These are phyloP conservation scores for Rhodamnia rubescens DNA, from an alignment of 345 rosid genomes.

Conservation along the genomic window DNA sequence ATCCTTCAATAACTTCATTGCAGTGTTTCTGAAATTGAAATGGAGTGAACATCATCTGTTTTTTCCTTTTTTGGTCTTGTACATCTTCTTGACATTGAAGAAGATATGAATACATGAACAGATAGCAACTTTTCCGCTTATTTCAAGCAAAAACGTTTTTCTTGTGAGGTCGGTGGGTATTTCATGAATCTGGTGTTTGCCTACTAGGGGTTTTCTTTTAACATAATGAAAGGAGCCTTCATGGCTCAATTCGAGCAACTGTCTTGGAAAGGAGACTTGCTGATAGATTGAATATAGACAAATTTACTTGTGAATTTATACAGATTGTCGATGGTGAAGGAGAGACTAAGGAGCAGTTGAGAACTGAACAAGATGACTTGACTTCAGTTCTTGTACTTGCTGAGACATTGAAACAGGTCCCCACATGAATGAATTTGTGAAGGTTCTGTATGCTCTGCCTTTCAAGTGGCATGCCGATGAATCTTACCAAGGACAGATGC, in stretches of 20 bases:
- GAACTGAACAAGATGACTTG: slow-evolving; percentile 57
- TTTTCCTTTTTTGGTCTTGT: background rate
- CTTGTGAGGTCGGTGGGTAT: background rate
- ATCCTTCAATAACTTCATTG: background rate
- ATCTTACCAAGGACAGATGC: slow-evolving; percentile 61
- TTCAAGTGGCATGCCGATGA: slow-evolving; percentile 78
- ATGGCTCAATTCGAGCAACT: slow-evolving; percentile 59
- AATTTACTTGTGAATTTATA: slow-evolving; percentile 39
- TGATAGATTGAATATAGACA: slow-evolving; percentile 34
- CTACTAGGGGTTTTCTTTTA: background rate
- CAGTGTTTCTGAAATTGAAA: background rate
- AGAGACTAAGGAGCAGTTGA: slow-evolving; percentile 55
- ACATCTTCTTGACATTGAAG: background rate
- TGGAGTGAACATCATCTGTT: background rate
- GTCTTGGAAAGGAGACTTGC: slow-evolving; percentile 73
- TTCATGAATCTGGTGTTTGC: background rate
- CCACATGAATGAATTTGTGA: slow-evolving; percentile 70
- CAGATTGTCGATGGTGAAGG: slow-evolving; percentile 58
- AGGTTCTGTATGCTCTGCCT: slow-evolving; percentile 67
- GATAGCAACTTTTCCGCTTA: background rate
- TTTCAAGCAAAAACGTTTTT: background rate
- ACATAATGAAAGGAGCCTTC: slow-evolving; percentile 45
- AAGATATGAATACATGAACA: background rate
- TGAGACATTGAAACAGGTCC: slow-evolving; percentile 71
- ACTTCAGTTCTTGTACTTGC: slow-evolving; percentile 73